Base-by-base conservation (phyloP, 2,329 filamentous ascomycete genomes). In the Exserohilum turcica region DNA sequence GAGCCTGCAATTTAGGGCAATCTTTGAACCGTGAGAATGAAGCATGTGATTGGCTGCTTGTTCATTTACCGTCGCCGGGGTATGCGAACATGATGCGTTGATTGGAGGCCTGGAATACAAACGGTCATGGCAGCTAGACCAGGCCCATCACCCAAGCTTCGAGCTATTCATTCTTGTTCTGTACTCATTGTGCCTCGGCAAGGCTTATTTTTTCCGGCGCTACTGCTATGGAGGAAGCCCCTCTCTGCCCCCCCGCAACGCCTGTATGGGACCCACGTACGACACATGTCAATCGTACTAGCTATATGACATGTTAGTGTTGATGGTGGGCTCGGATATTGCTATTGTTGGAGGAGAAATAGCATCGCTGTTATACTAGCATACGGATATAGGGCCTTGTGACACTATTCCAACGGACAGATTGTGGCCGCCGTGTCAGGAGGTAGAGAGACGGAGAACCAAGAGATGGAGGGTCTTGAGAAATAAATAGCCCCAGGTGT, bases 191-290 rank as follows among this genome's bases (percentile, higher is more conserved):
- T 38, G 19, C 37, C 48, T 56, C 44, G 53, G 53, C 49, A 44
- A 56, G 45, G 48, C 53, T 56, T 56, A 45, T 42, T 36, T 35
- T 35, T 53, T 53, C 49, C 53, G 48, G 28, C 39, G 24, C 39
- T 45, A 53, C 33, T 24, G 7, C 21, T 7, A 24, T 7, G 7
- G 16, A 16, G 24, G 16, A 10, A 15, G 40, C 35, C 33, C 48
- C 27, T 36, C 33, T 12, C 5, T 16, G n/a, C 6, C 39, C 37
- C 44, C 53, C 53, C 49, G 53, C 53, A 53, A 36, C 33, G 12
- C 18, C 6, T 2, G 31, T 36, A 32, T 18, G 12, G n/a, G 21
- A 13, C 16, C 13, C 19, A n/a, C 24, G 6, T 19, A 13, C n/a
- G 13, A 10, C 8, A n/a, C 10, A 29, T 1, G 27, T 31, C 6